Evolutionary conservation across 495 filamentous ascomycete genomes (phyloP), one percentile per base, ranked within the genome.

Genomic region (Chaetomidium leptoderma): DNA sequence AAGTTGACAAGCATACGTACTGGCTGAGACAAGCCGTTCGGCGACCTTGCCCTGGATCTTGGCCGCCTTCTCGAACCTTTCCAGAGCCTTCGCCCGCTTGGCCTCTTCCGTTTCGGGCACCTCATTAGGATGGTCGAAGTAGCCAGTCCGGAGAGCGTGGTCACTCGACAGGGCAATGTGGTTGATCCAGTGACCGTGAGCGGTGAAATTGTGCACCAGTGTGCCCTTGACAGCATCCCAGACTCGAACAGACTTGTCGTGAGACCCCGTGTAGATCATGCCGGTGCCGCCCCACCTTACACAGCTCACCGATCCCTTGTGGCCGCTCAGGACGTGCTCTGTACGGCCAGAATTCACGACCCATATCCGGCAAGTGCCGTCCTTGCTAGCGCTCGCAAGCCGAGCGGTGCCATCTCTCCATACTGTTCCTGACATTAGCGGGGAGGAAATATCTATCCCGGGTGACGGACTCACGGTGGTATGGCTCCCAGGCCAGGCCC

Each of bases 121-220:
- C 16, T 71, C 70, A 42, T 72, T 74, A 3, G 86, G 89, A 70
- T 95, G 91, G 66, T 97, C 92, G 63, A 92, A 86, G 74, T 84
- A 99, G 0, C 82, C 86, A 2, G 90, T 95, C 49, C 91, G 84
- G 17, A 97, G 78, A n/a, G 86, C 91, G 63, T 89, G 89, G 68
- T 97, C 95, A 1, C 90, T 96, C 3, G 92, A 97, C 8, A 99
- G 79, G 0, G 93, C 91, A 10, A 99, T 84, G 68, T 97, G 91
- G 72, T 99, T 99, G 10, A 99, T 86, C 81, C 93, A 95, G 70
- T 97, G 92, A 1, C 89, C 90, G 67, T 99, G 95, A 1, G 87
- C 79, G 1, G 83, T 83, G 32, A 97, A 74, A 1, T 83, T 89
- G 68, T 95, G 86, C 39, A 89, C 76, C 16, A 97, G 74, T 0